phyloP scores from a whole-genome alignment of 345 rosid genomes.

The Hirschfeldia incana region DNA sequence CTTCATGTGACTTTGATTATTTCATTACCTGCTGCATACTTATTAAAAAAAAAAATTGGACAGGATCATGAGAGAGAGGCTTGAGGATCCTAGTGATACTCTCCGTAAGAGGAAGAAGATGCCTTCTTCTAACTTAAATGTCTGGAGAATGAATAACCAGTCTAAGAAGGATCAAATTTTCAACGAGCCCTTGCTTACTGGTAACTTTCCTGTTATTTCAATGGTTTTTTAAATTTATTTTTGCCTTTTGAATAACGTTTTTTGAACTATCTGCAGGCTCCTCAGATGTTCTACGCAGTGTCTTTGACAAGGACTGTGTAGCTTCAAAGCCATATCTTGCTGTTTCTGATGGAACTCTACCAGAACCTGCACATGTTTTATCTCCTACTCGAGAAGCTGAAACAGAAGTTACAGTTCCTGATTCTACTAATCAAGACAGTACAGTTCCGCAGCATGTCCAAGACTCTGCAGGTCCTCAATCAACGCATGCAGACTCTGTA shows the following conservation, averaged over 20 bases:
- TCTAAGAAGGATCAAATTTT: slow-evolving; percentile 56
- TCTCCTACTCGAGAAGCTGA: slow-evolving; percentile 38
- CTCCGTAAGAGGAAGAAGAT: slow-evolving; percentile 48
- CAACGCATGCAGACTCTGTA: slow-evolving; percentile 33
- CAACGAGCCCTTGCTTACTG: slow-evolving; percentile 59
- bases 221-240: slow-evolving; percentile 21
- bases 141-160: slow-evolving; percentile 60
- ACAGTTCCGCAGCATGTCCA: slow-evolving; percentile 24
- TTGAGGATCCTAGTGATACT: slow-evolving; percentile 57
- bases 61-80: slow-evolving; percentile 60
- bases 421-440: slow-evolving; percentile 5
- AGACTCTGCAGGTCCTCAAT: slow-evolving; percentile 34
- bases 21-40: slow-evolving; percentile 15
- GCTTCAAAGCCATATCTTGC: slow-evolving; percentile 47
- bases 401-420: slow-evolving; percentile 22
- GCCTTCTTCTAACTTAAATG: slow-evolving; percentile 49
- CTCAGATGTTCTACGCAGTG: slow-evolving; percentile 44
- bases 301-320: slow-evolving; percentile 46
- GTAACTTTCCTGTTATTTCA: slow-evolving; percentile 32
- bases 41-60: slow-evolving; percentile 14
- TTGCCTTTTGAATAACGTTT: slow-evolving; percentile 3
- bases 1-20: background rate
- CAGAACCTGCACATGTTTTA: slow-evolving; percentile 30
- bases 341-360: slow-evolving; percentile 41
- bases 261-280: slow-evolving; percentile 45